phyloP scores from a whole-genome alignment of 805 yeast genomes.

The Lachancea cidri region DNA sequence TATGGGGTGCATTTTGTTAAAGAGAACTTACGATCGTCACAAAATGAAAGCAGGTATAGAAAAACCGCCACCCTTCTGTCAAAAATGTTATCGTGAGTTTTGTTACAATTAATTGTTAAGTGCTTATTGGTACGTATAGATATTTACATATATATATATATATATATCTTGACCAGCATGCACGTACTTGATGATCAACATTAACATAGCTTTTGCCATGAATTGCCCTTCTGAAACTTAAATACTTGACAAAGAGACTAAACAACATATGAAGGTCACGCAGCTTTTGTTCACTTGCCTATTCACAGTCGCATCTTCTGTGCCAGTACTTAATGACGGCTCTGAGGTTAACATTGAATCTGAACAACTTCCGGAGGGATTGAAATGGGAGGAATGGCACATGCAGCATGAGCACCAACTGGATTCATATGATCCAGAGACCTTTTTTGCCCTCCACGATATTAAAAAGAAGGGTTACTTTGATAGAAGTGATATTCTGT shows the following conservation, averaged over 20 bases:
- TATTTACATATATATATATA: too few relatives aligned
- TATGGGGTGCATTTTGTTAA: conserved; percentile 52
- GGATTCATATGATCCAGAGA: conserved; percentile 64
- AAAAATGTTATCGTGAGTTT: conserved; percentile 34
- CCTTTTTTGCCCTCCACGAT: conserved; percentile 82
- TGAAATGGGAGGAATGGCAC: conserved; percentile 81
- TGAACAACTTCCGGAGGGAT: conserved; percentile 46
- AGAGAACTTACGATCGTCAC: conserved; percentile 43
- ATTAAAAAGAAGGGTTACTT: conserved; percentile 51
- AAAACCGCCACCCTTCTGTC: conserved; percentile 33
- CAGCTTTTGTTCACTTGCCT: neutral
- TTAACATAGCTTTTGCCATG: too few relatives aligned
- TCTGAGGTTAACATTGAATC: conserved; percentile 26
- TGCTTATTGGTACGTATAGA: too few relatives aligned
- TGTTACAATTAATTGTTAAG: conserved; percentile 38
- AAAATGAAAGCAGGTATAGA: conserved; percentile 4
- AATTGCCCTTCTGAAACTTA: neutral
- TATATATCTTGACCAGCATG: too few relatives aligned
- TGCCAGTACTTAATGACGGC: conserved; percentile 11
- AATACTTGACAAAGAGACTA: neutral
- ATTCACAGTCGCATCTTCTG: neutral
- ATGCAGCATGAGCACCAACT: conserved; percentile 85
- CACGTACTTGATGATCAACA: too few relatives aligned
- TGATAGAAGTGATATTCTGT: conserved; percentile 58
- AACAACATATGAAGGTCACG: neutral